Percentiles rank a stretch among this genome's conserved stretches.
Evolutionary conservation across 2,329 filamentous ascomycete genomes (phyloP).

Genomic region (Microsporum audouinii): DNA sequence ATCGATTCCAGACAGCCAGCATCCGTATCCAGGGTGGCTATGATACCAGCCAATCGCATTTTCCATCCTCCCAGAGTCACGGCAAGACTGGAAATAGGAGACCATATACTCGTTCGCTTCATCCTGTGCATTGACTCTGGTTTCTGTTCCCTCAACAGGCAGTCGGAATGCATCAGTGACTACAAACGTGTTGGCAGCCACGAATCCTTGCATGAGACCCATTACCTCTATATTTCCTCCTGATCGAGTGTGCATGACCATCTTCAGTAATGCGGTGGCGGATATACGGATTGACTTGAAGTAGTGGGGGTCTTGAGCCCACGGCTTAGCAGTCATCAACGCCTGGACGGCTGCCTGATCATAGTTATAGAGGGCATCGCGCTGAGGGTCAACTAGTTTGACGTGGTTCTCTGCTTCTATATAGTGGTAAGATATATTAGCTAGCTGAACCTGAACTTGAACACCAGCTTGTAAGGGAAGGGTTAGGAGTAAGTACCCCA

Average conservation of each 20-base stretch:
- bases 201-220: slow-evolving; percentile 95
- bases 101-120: slow-evolving; percentile 98
- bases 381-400: slow-evolving; percentile 69
- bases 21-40: slow-evolving; percentile 92
- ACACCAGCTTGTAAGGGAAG: neutral
- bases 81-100: slow-evolving; percentile 63
- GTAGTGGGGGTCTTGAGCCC: slow-evolving; percentile 67
- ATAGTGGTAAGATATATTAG: slow-evolving; percentile 3
- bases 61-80: slow-evolving; percentile 67
- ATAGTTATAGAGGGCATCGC: slow-evolving; percentile 87
- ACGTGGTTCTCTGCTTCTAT: slow-evolving; percentile 79
- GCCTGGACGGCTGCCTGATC: slow-evolving; percentile 56
- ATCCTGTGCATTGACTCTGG: slow-evolving; percentile 86
- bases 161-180: slow-evolving; percentile 89
- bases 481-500: slow-evolving; percentile 43
- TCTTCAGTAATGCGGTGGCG: slow-evolving; percentile 87
- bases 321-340: slow-evolving; percentile 56
- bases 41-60: slow-evolving; percentile 98
- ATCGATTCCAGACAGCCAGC: slow-evolving; percentile 95
- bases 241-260: slow-evolving; percentile 98
- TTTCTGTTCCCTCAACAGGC: slow-evolving; percentile 97
- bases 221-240: slow-evolving; percentile 89
- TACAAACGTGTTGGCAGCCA: slow-evolving; percentile 69
- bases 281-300: slow-evolving; percentile 93
- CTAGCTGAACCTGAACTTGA: slow-evolving; percentile 7